These are phyloP conservation scores for Phoma sp. DNA, from an alignment of 2,329 filamentous ascomycete genomes.

Conservation along the genomic window DNA sequence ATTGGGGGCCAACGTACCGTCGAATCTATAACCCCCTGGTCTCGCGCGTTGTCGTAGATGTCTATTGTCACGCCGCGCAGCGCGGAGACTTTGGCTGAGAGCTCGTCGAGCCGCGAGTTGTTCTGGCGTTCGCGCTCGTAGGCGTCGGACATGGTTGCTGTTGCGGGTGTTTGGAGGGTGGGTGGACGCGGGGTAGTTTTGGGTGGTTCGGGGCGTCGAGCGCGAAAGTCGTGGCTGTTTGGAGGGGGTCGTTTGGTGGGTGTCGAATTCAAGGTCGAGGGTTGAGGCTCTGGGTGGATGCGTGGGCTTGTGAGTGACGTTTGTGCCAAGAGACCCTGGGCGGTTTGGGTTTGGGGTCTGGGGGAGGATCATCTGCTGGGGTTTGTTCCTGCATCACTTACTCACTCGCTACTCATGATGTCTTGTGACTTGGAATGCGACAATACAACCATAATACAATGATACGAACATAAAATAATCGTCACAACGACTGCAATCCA, in stretches of 20 bases:
- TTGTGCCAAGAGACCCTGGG: slow-evolving; percentile 3
- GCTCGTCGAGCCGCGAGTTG: slow-evolving; percentile 89
- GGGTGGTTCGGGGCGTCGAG: not conserved
- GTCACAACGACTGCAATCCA: no score
- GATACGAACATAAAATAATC: no score
- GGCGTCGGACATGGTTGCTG: slow-evolving; percentile 59
- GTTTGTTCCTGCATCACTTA: not conserved
- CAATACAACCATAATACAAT: no score
- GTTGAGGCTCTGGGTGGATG: slow-evolving; percentile 11
- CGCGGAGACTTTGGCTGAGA: slow-evolving; percentile 88
- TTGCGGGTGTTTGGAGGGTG: not conserved
- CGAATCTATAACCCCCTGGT: slow-evolving; percentile 78
- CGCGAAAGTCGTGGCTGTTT: not conserved
- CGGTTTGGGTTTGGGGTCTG: slow-evolving; percentile 4
- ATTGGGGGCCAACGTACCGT: slow-evolving; percentile 63
- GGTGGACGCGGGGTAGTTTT: not conserved
- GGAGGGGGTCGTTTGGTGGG: not conserved
- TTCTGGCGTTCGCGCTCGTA: slow-evolving; percentile 78
- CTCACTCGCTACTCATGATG: no score
- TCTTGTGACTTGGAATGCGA: no score
- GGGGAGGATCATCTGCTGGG: not conserved
- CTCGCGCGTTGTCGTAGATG: slow-evolving; percentile 94
- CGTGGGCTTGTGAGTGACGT: not conserved
- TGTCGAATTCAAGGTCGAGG: not conserved
- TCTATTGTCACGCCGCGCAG: slow-evolving; percentile 93